Base-by-base conservation (phyloP, 1,139 yeast genomes). In the Yamadazyma diospyri region DNA sequence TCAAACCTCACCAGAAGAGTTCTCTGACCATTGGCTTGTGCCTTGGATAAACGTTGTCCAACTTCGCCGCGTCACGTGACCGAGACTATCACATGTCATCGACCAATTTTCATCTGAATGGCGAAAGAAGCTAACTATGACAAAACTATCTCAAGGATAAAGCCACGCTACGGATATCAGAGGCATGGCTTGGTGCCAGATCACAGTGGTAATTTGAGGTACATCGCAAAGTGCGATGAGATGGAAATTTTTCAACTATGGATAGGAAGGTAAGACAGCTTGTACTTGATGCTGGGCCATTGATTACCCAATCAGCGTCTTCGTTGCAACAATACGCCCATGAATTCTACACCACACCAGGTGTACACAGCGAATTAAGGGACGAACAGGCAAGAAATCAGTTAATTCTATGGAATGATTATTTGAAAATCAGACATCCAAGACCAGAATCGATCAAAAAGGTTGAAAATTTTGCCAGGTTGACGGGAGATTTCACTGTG, bases 261-360 rank as follows among this genome's bases (percentile, higher is more conserved):
- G 35, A 33, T 16, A 37, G 27, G 19, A 43, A 57, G 34, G 76
- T 78, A 22, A 65, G 70, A 38, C 63, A 80, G 2, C 64, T 92
- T 37, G 82, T 92, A 11, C 69, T 92, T 45, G 98, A 92, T 70
- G 97, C 97, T 6, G 94, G 95, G 35, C 98, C 98, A 8, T 65
- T 92, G 48, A 82, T 92, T 47, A 83, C 95, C 2, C 94, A 85
- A 51, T 72, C 94, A 5, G 85, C 85, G n/a, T 70, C 87, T 2
- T 75, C 80, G 21, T 68, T 88, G 37, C 81, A 81, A 52, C 76
- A 73, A 41, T 74, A 71, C 51, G 97, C 95, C 0, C 59, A 69
- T 16, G 59, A 61, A 13, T 86, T 84, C 51, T 84, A 71, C 55
- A 89, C 97, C 10, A 87, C 97, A 1, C 97, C 97, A 2, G 89